Evolutionary conservation across 1,284 basidiomycete species (phyloP).

Genomic region (Xerocomus subilludens): DNA sequence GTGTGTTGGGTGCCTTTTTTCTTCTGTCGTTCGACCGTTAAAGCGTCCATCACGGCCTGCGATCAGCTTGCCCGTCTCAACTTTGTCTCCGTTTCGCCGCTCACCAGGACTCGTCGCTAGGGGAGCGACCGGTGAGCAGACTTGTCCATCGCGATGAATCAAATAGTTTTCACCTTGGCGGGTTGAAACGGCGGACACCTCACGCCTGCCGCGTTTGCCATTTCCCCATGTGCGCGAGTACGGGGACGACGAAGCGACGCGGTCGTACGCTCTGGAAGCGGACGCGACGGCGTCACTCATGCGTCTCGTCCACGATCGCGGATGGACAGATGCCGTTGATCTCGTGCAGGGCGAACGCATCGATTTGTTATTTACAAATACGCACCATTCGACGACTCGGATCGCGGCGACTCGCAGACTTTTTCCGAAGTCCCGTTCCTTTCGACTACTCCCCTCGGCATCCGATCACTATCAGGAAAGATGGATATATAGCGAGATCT

Average conservation of each 20-base stretch:
- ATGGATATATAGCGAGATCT: no score
- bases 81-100: no score
- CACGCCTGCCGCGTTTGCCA: slow-evolving; percentile 63
- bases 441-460: slow-evolving; percentile 83
- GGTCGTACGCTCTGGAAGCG: slow-evolving; percentile 67
- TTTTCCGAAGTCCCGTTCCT: slow-evolving; percentile 77
- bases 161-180: slow-evolving; percentile 41
- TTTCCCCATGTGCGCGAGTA: slow-evolving; percentile 60
- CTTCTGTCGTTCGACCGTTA: no score
- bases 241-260: slow-evolving; percentile 66
- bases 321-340: slow-evolving; percentile 66
- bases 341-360: slow-evolving; percentile 71
- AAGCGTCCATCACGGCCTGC: no score
- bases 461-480: no score
- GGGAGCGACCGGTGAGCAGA: slow-evolving; percentile 75
- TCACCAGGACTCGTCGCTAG: no score
- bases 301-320: slow-evolving; percentile 62
- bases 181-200: slow-evolving; percentile 85
- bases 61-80: no score
- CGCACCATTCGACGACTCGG: slow-evolving; percentile 84
- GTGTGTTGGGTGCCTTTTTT: no score
- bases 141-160: neutral
- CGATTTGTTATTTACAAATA: slow-evolving; percentile 63
- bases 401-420: slow-evolving; percentile 88
- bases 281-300: no score